Conservation (phyloP, 2,329 filamentous ascomycete genomes). For the Diaporthe nobilis region DNA sequence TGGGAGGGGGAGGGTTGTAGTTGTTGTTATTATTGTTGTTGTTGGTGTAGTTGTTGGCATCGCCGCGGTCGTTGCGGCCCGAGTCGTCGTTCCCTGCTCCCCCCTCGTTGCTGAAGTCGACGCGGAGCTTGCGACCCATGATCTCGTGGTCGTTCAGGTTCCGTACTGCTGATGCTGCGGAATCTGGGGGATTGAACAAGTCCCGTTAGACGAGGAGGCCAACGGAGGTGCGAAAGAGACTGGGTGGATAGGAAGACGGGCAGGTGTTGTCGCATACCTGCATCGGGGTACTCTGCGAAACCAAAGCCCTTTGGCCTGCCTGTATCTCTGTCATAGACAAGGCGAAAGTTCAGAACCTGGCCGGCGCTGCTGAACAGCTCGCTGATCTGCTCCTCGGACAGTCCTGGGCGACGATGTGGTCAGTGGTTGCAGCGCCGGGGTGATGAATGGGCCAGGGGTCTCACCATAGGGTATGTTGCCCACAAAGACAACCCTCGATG, state of each 20-base stretch:
- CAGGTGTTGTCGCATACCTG: conserved; percentile 68
- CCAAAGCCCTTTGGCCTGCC: conserved; percentile 96
- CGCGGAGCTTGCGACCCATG: conserved; percentile 92
- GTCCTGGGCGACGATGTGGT: conserved; percentile 68
- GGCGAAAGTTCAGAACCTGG: conserved; percentile 89
- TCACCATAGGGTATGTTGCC: conserved; percentile 88
- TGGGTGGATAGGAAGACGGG: not conserved
- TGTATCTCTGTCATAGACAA: conserved; percentile 96
- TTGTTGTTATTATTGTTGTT: conserved; percentile 35
- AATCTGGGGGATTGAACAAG: conserved; percentile 61
- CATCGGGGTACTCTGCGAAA: conserved; percentile 95
- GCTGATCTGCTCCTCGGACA: conserved; percentile 95
- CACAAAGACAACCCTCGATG: conserved; percentile 85
- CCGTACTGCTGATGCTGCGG: conserved; percentile 92
- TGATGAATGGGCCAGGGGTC: conserved; percentile 37
- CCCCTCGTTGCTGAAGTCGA: conserved; percentile 96
- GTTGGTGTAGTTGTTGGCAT: conserved; percentile 35
- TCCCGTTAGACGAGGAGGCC: conserved; percentile 32
- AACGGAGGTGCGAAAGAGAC: conserved; percentile 14
- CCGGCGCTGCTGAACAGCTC: conserved; percentile 94
- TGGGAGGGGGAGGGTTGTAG: conserved; percentile 49
- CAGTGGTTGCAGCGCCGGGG: not conserved
- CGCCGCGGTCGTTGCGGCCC: conserved; percentile 45
- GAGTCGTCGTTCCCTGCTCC: conserved; percentile 53
- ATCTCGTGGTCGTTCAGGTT: conserved; percentile 97